Evolutionary conservation across 2,329 filamentous ascomycete genomes (phyloP).

Genomic region (Parafenestella ontariensis): DNA sequence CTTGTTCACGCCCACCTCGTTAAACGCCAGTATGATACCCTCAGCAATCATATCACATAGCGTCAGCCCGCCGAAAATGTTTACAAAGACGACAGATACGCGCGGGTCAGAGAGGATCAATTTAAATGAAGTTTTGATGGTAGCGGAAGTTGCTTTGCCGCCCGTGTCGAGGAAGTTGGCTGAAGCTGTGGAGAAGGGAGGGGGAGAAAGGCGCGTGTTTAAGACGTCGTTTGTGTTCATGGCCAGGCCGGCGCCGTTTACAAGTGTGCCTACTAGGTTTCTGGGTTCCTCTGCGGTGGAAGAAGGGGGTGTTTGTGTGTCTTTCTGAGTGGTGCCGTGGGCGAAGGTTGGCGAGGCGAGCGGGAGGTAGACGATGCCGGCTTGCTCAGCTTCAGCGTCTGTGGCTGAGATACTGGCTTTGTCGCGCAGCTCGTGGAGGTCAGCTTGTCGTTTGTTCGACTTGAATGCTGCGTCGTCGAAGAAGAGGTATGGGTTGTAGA

Average conservation of each 20-base stretch:
- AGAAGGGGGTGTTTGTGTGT: neutral
- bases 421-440: conserved; percentile 66
- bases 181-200: conserved; percentile 60
- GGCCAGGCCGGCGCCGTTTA: conserved; percentile 87
- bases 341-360: conserved; percentile 41
- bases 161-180: conserved; percentile 91
- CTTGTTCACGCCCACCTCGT: conserved; percentile 66
- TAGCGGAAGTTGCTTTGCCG: conserved; percentile 83
- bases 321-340: neutral
- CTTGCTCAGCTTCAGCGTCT: conserved; percentile 68
- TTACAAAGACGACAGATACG: conserved; percentile 75
- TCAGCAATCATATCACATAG: conserved; percentile 83
- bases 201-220: conserved; percentile 64
- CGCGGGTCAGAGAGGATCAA: conserved; percentile 74
- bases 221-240: conserved; percentile 92
- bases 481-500: conserved; percentile 64
- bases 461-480: conserved; percentile 75
- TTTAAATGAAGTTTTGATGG: conserved; percentile 78
- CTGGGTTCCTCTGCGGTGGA: conserved; percentile 42
- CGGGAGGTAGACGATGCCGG: conserved; percentile 82
- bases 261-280: conserved; percentile 78
- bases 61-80: conserved; percentile 74
- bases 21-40: conserved; percentile 75
- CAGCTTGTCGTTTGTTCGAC: conserved; percentile 66
- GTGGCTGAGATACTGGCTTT: conserved; percentile 59